These are phyloP conservation scores for Trametes polyzona DNA, from an alignment of 1,284 basidiomycete species.

Conservation along the genomic window DNA sequence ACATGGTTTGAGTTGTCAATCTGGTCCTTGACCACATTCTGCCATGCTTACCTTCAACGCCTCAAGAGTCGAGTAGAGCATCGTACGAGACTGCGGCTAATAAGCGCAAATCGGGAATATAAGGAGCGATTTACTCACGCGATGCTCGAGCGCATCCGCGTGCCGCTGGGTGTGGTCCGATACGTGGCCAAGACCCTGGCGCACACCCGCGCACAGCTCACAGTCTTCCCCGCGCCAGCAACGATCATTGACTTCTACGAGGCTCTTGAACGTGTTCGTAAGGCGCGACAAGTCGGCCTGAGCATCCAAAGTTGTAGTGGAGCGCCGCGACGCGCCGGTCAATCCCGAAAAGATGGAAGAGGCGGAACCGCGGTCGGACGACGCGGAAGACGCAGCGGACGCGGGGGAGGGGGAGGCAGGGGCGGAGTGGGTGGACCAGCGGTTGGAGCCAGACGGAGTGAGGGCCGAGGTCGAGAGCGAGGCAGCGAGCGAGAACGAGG, in stretches of 20 bases:
- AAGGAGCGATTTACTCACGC: conserved; percentile 54
- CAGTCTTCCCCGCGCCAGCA: conserved; percentile 84
- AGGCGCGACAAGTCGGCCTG: conserved; percentile 84
- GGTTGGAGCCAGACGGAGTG: conserved; percentile 6
- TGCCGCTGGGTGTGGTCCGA: conserved; percentile 75
- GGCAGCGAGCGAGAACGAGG: conserved; percentile 43
- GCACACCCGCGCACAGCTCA: conserved; percentile 81
- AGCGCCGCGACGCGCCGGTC: conserved; percentile 28
- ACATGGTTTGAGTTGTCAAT: conserved; percentile 29
- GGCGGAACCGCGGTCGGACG: conserved; percentile 19
- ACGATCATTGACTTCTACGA: conserved; percentile 75
- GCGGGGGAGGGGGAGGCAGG: conserved; percentile 21
- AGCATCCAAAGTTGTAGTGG: conserved; percentile 33
- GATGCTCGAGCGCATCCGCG: conserved; percentile 76
- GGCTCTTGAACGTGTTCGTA: conserved; percentile 79
- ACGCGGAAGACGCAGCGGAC: conserved; percentile 21
- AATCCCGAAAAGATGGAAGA: conserved; percentile 36
- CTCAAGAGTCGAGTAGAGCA: conserved; percentile 72
- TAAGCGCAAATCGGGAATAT: neutral
- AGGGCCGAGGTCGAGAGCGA: conserved; percentile 38
- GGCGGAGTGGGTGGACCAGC: conserved; percentile 28
- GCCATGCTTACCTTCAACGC: conserved; percentile 70
- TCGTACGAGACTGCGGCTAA: conserved; percentile 49
- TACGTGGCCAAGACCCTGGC: conserved; percentile 69
- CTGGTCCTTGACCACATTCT: too few species aligned